Base-by-base conservation (phyloP, 1,284 basidiomycete species). In the Melanopsichium pennsylvanicum region DNA sequence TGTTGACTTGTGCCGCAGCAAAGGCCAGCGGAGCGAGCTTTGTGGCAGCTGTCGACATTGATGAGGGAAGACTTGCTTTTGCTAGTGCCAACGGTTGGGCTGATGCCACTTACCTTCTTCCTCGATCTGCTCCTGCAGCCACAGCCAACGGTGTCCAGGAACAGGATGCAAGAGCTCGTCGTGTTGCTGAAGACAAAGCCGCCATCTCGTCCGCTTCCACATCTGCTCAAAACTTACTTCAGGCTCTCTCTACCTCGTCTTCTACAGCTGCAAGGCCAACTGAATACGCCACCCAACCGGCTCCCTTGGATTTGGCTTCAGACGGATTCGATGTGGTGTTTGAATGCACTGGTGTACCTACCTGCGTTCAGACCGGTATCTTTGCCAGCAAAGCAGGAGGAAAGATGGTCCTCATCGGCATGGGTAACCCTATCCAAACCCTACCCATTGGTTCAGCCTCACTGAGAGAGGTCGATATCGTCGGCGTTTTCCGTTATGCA, bases 341-440 rank as follows among this genome's bases (percentile, higher is more conserved):
- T 75, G 94, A 97, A 82, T 97, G 94, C 83, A 95, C 93, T 5
- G 94, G 94, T 69, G 92, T 92, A 2, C 92, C 94, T 81, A 85
- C 74, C 21, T 80, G 82, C 69, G 75, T 82, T 23, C 70, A 75
- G 46, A 63, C 75, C 18, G 62, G 72, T 9, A 75, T 81, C 52
- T 78, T 76, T 36, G 69, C 89, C 73, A 91, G 92, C 25, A 84
- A 86, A 47, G 85, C 90, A 5, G 93, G 93, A 46, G 91, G 91
- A 36, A 91, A 90, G 80, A 90, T 95, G 50, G 89, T 93, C 84
- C 90, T 93, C 75, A 88, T 97, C 72, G 94, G 94, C 26, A 97
- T 97, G 94, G 94, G 94, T 69, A 88, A 90, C 18, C 87, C 88
- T 62, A 90, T 89, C 76, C 87, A 90, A 56, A 74, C 70, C 23